Evolutionary conservation across 2,329 filamentous ascomycete genomes (phyloP).

Genomic region (Fusarium illudens): DNA sequence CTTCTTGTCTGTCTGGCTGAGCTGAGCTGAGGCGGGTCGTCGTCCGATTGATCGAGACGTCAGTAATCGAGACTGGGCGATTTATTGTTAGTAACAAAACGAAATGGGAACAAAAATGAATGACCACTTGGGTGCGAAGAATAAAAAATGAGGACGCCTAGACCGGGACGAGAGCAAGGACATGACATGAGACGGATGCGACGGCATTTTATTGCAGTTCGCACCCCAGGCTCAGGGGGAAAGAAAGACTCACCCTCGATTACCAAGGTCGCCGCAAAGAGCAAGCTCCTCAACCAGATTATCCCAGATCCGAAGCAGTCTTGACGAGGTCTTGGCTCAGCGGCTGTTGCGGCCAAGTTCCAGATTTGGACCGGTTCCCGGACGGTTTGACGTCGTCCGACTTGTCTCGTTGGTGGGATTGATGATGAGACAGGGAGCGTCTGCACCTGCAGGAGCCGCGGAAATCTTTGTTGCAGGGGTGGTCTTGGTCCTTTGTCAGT

Average conservation of each 20-base stretch:
- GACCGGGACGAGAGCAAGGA: slow-evolving; percentile 17
- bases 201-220: slow-evolving; percentile 30
- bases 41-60: slow-evolving; percentile 2
- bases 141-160: slow-evolving; percentile 10
- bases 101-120: slow-evolving; percentile 25
- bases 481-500: slow-evolving; percentile 5
- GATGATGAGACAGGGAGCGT: slow-evolving; percentile 1
- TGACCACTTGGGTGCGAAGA: slow-evolving; percentile 29
- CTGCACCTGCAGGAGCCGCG: slow-evolving; percentile 24
- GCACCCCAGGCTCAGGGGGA: slow-evolving; percentile 20
- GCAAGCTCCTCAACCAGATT: background rate
- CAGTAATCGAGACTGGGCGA: slow-evolving; percentile 18
- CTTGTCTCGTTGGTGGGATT: slow-evolving; percentile 37
- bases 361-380: slow-evolving; percentile 35
- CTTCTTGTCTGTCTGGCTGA: background rate
- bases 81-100: slow-evolving; percentile 20
- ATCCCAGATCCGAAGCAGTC: slow-evolving; percentile 16
- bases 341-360: slow-evolving; percentile 28
- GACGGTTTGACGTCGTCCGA: slow-evolving; percentile 6
- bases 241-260: slow-evolving; percentile 2
- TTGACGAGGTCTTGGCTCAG: slow-evolving; percentile 28
- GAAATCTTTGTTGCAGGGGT: slow-evolving; percentile 32
- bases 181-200: slow-evolving; percentile 27
- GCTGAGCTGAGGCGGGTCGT: slow-evolving; percentile 11
- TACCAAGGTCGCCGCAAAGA: slow-evolving; percentile 14